These are phyloP conservation scores for Zygosaccharomyces pseudorouxii DNA, from an alignment of 805 yeast genomes.

Conservation along the genomic window DNA sequence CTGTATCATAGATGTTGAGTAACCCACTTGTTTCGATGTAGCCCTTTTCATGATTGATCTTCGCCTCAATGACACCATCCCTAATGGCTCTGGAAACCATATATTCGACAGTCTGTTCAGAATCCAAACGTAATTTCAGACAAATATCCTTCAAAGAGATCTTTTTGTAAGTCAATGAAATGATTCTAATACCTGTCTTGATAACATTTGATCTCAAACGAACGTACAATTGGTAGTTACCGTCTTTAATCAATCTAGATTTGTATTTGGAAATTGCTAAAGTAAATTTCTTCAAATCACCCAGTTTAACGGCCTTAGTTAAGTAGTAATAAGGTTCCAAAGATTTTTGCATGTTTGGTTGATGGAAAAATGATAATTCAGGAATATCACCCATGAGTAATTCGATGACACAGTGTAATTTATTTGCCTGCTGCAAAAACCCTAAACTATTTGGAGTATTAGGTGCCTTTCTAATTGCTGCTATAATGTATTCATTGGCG, in stretches of 20 bases:
- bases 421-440: constrained; percentile 83
- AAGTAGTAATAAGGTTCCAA: constrained; percentile 80
- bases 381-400: constrained; percentile 96
- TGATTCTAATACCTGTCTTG: constrained; percentile 93
- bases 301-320: constrained; percentile 86
- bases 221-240: constrained; percentile 75
- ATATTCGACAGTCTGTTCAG: constrained; percentile 94
- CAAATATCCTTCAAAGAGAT: constrained; percentile 93
- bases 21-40: constrained; percentile 87
- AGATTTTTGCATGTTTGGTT: constrained; percentile 52
- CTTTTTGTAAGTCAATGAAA: constrained; percentile 83
- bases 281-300: constrained; percentile 80
- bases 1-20: constrained; percentile 80
- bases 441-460: constrained; percentile 82
- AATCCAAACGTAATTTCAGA: constrained; percentile 82
- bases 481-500: constrained; percentile 84
- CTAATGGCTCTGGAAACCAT: constrained; percentile 94
- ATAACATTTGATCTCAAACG: constrained; percentile 95
- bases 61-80: constrained; percentile 96
- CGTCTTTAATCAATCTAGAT: constrained; percentile 61
- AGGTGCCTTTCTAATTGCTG: constrained; percentile 96
- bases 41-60: constrained; percentile 84
- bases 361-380: constrained; percentile 74
- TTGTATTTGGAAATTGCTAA: constrained; percentile 63
- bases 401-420: constrained; percentile 82